phyloP scores from a whole-genome alignment of 495 filamentous ascomycete species.

The Bathelium albidoporum region DNA sequence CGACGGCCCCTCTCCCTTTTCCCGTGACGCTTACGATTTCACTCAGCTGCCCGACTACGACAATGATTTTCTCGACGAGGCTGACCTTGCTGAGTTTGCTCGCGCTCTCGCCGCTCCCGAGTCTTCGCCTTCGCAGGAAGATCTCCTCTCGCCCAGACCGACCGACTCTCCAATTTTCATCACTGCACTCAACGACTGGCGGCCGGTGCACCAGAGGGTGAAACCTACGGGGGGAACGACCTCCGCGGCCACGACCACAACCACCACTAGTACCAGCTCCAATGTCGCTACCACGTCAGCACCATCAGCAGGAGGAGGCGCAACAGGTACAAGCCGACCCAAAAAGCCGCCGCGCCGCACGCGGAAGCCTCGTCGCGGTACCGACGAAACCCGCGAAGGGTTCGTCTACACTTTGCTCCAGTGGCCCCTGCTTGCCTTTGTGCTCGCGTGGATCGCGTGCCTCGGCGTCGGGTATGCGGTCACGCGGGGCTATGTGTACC shows the following conservation, averaged over 20 bases:
- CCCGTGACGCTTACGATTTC: slow-evolving; percentile 27
- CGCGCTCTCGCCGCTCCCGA: slow-evolving; percentile 35
- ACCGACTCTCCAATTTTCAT: slow-evolving; percentile 27
- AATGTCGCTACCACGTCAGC: no score
- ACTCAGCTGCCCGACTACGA: slow-evolving; percentile 33
- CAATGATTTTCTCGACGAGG: slow-evolving; percentile 31
- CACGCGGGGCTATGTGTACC: slow-evolving; percentile 78
- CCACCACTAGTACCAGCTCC: no score
- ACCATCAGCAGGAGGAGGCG: no score
- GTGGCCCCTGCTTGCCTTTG: slow-evolving; percentile 76
- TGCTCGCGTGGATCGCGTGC: slow-evolving; percentile 67
- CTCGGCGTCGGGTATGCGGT: slow-evolving; percentile 59
- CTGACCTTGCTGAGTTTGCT: slow-evolving; percentile 31
- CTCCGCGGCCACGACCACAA: no score
- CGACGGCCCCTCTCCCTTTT: slow-evolving; percentile 24
- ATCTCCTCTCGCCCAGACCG: slow-evolving; percentile 21
- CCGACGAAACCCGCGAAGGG: slow-evolving; percentile 89
- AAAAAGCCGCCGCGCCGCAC: no score
- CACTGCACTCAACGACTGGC: slow-evolving; percentile 39
- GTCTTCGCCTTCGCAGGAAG: slow-evolving; percentile 29
- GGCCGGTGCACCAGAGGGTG: slow-evolving; percentile 34
- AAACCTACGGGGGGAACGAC: slow-evolving; percentile 12
- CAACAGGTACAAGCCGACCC: no score
- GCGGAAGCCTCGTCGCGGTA: slow-evolving; percentile 35
- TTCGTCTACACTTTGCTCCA: slow-evolving; percentile 80